Conservation (phyloP, 2,329 filamentous ascomycete species). For the Colletotrichum musicola region DNA sequence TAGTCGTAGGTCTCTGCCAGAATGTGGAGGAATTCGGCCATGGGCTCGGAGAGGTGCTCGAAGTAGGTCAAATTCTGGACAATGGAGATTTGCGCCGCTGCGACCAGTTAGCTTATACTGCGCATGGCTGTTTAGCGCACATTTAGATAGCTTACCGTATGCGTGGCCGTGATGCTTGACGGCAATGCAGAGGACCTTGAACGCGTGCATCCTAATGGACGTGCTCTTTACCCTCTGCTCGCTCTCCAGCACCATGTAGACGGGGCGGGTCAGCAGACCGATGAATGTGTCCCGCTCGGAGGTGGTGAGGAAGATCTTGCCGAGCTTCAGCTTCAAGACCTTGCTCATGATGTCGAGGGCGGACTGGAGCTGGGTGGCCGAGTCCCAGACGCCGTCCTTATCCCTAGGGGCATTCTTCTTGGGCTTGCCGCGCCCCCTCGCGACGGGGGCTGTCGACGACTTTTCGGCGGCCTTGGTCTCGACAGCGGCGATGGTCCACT, state of each 20-base stretch:
- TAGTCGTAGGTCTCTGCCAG: conserved; percentile 98
- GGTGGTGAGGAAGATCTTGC: conserved; percentile 94
- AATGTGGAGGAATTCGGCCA: conserved; percentile 98
- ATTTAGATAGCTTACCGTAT: conserved; percentile 73
- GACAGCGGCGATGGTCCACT: conserved; percentile 95
- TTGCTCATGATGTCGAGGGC: conserved; percentile 97
- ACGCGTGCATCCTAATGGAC: conserved; percentile 93
- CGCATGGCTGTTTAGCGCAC: not conserved
- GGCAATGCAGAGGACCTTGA: conserved; percentile 95
- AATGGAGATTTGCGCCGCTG: conserved; percentile 96
- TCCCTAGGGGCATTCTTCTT: conserved; percentile 77
- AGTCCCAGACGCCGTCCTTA: conserved; percentile 89
- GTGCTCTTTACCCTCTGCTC: conserved; percentile 92
- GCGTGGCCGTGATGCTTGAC: conserved; percentile 98
- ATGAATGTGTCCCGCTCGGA: conserved; percentile 97
- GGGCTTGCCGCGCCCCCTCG: conserved; percentile 79
- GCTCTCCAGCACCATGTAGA: conserved; percentile 94
- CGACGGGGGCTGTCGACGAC: conserved; percentile 77
- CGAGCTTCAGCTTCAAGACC: conserved; percentile 90
- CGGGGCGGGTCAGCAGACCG: conserved; percentile 88
- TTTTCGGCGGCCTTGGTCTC: conserved; percentile 95
- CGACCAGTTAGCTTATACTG: conserved; percentile 47
- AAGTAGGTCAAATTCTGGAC: conserved; percentile 98
- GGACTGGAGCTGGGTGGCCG: conserved; percentile 85
- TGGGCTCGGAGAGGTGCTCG: conserved; percentile 97